Evolutionary conservation across 805 yeast genomes (phyloP).

Genomic region (Suhomyces sp.): DNA sequence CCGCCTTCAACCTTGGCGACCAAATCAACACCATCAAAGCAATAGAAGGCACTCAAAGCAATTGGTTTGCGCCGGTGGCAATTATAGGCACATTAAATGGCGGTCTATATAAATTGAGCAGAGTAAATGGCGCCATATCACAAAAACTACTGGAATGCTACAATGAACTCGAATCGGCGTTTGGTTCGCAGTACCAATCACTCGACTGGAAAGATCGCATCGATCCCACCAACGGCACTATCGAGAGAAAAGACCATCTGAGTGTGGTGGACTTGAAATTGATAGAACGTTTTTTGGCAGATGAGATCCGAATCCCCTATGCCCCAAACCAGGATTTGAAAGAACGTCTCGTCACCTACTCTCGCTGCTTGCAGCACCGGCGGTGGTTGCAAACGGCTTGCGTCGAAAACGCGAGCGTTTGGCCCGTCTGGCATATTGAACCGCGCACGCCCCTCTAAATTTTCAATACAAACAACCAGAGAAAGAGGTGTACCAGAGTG

Average conservation of each 20-base stretch:
- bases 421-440: not conserved
- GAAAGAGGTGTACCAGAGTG: too few species aligned
- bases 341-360: not conserved
- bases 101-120: conserved; percentile 18
- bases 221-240: not conserved
- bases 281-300: not conserved
- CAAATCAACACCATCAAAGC: conserved; percentile 24
- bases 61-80: conserved; percentile 5
- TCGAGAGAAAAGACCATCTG: not conserved
- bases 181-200: not conserved
- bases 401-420: not conserved
- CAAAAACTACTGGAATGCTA: not conserved
- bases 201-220: not conserved
- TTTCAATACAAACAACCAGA: not conserved
- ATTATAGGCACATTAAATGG: conserved; percentile 30
- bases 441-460: conserved; percentile 1
- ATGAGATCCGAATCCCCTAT: not conserved
- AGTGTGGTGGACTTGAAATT: not conserved
- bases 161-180: not conserved
- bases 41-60: not conserved
- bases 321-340: not conserved
- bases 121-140: not conserved
- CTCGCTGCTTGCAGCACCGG: not conserved
- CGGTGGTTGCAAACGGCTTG: not conserved
- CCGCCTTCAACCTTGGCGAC: conserved; percentile 26